phyloP scores from a whole-genome alignment of 306 rosid genomes.

The Ceratonia siliqua region DNA sequence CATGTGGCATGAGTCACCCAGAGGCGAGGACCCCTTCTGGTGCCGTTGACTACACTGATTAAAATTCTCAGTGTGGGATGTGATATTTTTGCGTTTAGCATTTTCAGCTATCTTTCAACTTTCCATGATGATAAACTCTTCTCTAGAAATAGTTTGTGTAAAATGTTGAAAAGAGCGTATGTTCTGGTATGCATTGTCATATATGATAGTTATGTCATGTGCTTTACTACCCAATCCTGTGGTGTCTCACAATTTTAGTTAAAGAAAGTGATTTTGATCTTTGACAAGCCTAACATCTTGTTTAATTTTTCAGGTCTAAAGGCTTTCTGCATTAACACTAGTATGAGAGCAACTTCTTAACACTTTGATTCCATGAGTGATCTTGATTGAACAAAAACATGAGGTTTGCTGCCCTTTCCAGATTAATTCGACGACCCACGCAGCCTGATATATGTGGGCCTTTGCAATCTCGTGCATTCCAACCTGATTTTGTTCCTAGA shows the following conservation, averaged over 20 bases:
- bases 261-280: background rate
- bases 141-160: background rate
- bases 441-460: background rate
- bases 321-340: background rate
- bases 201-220: background rate
- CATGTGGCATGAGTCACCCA: background rate
- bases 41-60: no score
- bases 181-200: background rate
- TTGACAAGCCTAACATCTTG: slow-evolving; percentile 1
- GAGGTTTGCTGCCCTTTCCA: slow-evolving; percentile 46
- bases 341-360: slow-evolving; percentile 6
- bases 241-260: background rate
- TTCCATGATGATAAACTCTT: background rate
- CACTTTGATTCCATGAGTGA: slow-evolving; percentile 29
- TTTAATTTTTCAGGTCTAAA: slow-evolving; percentile 42
- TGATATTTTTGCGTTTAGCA: background rate
- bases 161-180: slow-evolving; percentile 4
- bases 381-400: slow-evolving; percentile 37
- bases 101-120: background rate
- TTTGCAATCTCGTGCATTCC: slow-evolving; percentile 45
- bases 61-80: background rate
- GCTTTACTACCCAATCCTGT: background rate
- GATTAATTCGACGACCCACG: slow-evolving; percentile 31
- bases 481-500: slow-evolving; percentile 39
- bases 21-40: background rate